phyloP scores from a whole-genome alignment of 257 asterid species.

The Fraxinus americana region DNA sequence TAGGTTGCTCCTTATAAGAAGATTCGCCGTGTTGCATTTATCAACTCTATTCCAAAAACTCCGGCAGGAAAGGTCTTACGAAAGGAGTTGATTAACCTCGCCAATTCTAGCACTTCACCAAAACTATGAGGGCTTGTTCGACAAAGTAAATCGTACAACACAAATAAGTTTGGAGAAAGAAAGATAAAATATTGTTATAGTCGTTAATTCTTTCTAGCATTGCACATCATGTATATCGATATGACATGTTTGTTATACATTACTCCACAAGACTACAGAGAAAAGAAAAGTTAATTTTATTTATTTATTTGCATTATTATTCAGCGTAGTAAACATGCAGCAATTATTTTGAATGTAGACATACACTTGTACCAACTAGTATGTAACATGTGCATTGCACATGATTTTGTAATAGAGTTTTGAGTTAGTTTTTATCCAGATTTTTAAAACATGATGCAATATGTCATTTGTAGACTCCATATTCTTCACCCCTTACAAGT shows the following conservation, averaged over 20 bases:
- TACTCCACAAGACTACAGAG: too few species aligned
- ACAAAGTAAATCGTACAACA: background rate
- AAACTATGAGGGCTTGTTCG: slow-evolving; percentile 36
- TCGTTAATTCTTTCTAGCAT: too few species aligned
- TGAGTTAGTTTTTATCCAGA: too few species aligned
- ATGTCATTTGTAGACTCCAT: too few species aligned
- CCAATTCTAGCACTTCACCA: slow-evolving; percentile 42
- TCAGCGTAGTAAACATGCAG: too few species aligned
- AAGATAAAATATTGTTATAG: too few species aligned
- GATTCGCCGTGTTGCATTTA: slow-evolving; percentile 62
- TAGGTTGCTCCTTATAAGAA: slow-evolving; percentile 73
- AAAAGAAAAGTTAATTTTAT: too few species aligned
- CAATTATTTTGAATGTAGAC: too few species aligned
- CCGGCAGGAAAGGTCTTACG: slow-evolving; percentile 74
- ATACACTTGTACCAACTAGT: background rate
- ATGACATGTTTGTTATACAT: too few species aligned
- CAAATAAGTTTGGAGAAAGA: background rate
- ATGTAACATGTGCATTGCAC: background rate
- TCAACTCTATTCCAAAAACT: slow-evolving; percentile 60
- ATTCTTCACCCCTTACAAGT: too few species aligned
- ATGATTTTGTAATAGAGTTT: background rate
- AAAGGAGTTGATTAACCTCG: slow-evolving; percentile 50
- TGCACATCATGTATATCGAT: too few species aligned
- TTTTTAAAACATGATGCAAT: too few species aligned
- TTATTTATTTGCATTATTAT: background rate